Evolutionary conservation across 805 yeast species (phyloP).

Genomic region (Maudiozyma bulderi): DNA sequence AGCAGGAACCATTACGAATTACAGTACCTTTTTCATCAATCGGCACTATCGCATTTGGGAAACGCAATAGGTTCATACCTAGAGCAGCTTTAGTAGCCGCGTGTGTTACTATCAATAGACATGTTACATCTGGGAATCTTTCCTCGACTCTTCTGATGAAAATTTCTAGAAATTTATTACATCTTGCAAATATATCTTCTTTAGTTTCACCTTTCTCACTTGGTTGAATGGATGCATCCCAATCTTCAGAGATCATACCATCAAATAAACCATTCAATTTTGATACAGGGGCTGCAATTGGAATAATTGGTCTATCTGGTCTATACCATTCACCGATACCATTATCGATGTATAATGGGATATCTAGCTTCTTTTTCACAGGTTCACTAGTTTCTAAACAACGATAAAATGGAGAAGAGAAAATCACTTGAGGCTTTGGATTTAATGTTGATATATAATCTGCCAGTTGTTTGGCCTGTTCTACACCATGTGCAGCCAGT

Average conservation of each 20-base stretch:
- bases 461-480: conserved; percentile 77
- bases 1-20: conserved; percentile 75
- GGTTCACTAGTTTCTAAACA: conserved; percentile 81
- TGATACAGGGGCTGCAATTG: conserved; percentile 55
- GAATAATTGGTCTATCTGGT: conserved; percentile 57
- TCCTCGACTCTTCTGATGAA: conserved; percentile 52
- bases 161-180: conserved; percentile 41
- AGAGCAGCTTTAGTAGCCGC: conserved; percentile 90
- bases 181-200: conserved; percentile 55
- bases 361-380: conserved; percentile 46
- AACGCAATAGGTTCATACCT: conserved; percentile 66
- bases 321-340: conserved; percentile 94
- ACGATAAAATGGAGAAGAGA: conserved; percentile 82
- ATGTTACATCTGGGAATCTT: conserved; percentile 48
- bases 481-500: conserved; percentile 79
- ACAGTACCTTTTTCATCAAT: conserved; percentile 38
- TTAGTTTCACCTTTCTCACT: conserved; percentile 64
- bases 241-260: conserved; percentile 31
- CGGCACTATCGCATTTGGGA: conserved; percentile 42
- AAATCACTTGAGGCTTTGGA: conserved; percentile 52
- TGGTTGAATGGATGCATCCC: conserved; percentile 54
- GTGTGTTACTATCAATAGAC: conserved; percentile 69
- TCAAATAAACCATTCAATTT: conserved; percentile 47
- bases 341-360: conserved; percentile 59
- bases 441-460: conserved; percentile 39